These are phyloP conservation scores for Linum lewisii DNA, from an alignment of 345 rosid species.

Conservation along the genomic window DNA sequence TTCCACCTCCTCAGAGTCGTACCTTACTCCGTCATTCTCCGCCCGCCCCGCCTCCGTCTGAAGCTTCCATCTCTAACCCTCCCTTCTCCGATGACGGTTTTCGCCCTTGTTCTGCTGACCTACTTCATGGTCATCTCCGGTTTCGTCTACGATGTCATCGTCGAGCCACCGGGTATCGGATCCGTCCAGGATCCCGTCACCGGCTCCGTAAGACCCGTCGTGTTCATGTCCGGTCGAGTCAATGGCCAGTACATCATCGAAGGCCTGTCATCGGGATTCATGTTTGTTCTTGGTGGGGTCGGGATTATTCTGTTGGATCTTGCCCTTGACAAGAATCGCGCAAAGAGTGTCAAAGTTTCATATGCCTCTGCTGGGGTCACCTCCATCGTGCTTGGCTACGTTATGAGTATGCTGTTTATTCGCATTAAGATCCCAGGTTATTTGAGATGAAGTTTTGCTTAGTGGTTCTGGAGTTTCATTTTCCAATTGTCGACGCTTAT, in stretches of 20 bases:
- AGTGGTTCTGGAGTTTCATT: too few species aligned
- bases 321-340: not conserved
- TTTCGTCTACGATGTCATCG: constrained; percentile 4
- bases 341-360: not conserved
- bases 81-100: constrained; percentile 1
- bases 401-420: not conserved
- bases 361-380: not conserved
- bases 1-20: constrained; percentile 2
- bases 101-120: not conserved
- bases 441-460: not conserved
- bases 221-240: not conserved
- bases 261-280: not conserved
- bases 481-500: too few species aligned
- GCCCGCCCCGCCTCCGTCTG: constrained; percentile 2
- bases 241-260: too few species aligned
- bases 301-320: not conserved
- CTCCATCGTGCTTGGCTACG: not conserved
- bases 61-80: constrained; percentile 1
- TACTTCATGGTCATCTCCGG: not conserved
- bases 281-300: not conserved
- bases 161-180: constrained; percentile 3
- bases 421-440: not conserved
- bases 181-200: not conserved
- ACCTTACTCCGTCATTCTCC: not conserved
- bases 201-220: constrained; percentile 2